Percentiles rank a stretch among this genome's conserved stretches.
These are phyloP conservation scores for Elsinoe perseae DNA, from an alignment of 2,329 filamentous ascomycete genomes.

Conservation along the genomic window DNA sequence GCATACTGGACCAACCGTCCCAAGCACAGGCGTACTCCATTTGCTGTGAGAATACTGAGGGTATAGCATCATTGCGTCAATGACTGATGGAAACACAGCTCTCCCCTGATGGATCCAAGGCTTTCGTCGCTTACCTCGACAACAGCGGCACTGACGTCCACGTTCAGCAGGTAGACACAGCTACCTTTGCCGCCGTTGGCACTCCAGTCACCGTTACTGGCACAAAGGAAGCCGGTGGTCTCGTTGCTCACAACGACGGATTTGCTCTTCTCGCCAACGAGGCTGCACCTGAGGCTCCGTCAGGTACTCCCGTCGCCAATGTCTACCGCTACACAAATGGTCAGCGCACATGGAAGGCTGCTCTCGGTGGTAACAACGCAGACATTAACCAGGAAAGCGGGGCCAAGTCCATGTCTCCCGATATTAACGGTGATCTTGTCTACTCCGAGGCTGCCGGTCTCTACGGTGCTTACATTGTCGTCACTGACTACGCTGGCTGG, in stretches of 20 bases:
- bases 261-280: constrained; percentile 57
- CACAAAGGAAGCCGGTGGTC: constrained; percentile 52
- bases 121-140: constrained; percentile 55
- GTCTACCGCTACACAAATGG: constrained; percentile 53
- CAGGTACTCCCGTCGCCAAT: constrained; percentile 47
- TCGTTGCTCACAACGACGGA: constrained; percentile 55
- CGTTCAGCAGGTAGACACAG: constrained; percentile 49
- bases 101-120: constrained; percentile 52
- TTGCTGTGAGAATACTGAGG: constrained; percentile 32
- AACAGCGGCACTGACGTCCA: constrained; percentile 49
- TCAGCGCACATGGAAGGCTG: constrained; percentile 51
- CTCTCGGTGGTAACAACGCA: constrained; percentile 46
- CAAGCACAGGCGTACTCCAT: constrained; percentile 56
- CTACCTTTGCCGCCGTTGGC: constrained; percentile 48
- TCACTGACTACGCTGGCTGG: constrained; percentile 50
- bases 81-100: constrained; percentile 26
- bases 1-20: constrained; percentile 56
- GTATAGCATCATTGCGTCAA: not conserved
- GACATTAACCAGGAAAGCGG: constrained; percentile 42
- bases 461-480: constrained; percentile 56
- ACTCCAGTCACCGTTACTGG: constrained; percentile 45
- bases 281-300: constrained; percentile 42
- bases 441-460: constrained; percentile 49
- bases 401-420: constrained; percentile 44
- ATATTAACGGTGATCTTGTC: constrained; percentile 56